Evolutionary conservation across 2,329 filamentous ascomycete species (phyloP), one percentile per base, ranked within the genome.

Genomic region (Bipolaris sorokiniana): DNA sequence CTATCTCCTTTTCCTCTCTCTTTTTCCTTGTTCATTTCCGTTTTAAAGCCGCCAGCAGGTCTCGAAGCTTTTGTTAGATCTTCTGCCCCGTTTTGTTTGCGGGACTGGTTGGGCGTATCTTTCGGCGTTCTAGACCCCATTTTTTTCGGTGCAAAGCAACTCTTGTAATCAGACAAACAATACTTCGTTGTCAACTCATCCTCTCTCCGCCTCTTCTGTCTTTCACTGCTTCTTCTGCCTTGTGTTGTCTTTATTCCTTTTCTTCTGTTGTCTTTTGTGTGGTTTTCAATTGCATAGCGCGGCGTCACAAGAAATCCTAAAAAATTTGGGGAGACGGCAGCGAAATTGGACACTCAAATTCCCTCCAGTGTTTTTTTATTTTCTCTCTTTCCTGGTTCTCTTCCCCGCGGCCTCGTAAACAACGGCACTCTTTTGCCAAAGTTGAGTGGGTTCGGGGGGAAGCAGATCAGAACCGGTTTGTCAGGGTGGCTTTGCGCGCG

Each of bases 261-360:
- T n/a, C 1, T 31, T 11, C 1, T 13, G 10, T 31, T 11, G 9
- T 13, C 28, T 31, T 31, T 13, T 31, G 10, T 5, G 10, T 31
- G 2, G 56, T 54, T 64, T 63, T 57, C 40, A 42, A 11, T 31
- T 56, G 61, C 65, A 68, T 70, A 68, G 66, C 64, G 63, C 56
- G 64, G 67, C 66, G 49, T 54, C 51, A 64, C 63, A 50, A 52
- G 62, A 62, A 66, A 64, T 31, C 49, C 31, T 51, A 61, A 53
- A 62, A 61, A 46, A 46, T 46, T 46, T 33, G 59, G 62, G 59
- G 48, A 16, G 51, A 56, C 54, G 54, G 45, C 37, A 40, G 20
- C 48, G 37, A 51, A 49, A 41, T 31, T 36, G 40, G 40, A 42
- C 40, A 42, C 18, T 26, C 3, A 13, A 31, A 11, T 31, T 13